Evolutionary conservation across 331 rosid genomes (phyloP), one percentile per base, ranked within the genome.

Genomic region (Rosa hybrid): DNA sequence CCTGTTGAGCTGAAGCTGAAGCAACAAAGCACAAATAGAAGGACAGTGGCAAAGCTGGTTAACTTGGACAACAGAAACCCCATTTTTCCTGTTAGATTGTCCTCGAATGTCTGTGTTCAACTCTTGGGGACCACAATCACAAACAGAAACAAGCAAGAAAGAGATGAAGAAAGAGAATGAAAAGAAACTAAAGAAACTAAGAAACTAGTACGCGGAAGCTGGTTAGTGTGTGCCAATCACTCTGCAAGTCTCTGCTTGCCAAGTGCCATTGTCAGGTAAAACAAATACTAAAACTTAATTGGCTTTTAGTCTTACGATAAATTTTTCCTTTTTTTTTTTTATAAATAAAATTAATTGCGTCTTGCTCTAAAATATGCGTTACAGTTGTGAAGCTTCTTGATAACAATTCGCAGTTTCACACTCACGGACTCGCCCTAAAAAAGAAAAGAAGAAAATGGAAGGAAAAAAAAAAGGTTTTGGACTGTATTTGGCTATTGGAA

Each of bases 1-100:
- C 96, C 97, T 69, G 91, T 88, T 27, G 91, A 80, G 89, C 77
- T 83, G 79, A 90, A 91, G 83, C 78, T 65, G 78, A 74, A 81
- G 86, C 82, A 87, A 49, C 87, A 81, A 34, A 90, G 72, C 39
- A 86, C 53, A 10, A 90, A 73, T 17, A 90, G 45, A 6, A 92
- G 77, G 16, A 89, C 75, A 67, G 80, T 9, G 83, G 82, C 20
- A 2, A 80, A 86, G 74, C 81, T 80, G 59, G 71, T 68, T 41
- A 70, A 83, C 38, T 77, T 60, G 69, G 81, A 51, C 10, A 69
- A 77, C 57, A 44, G 51, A 60, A 81, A 53, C 20, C 79, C 85
- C 85, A 82, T 74, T 57, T 25, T 30, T 8, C 78, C 14, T 16
- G 17, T 42, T 23, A 72, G 78, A 72, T 17, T 68, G 57, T 67